Evolutionary conservation across 163 green algal species (phyloP), one percentile per base, ranked within the genome.

Genomic region (Scenedesmus sp.): DNA sequence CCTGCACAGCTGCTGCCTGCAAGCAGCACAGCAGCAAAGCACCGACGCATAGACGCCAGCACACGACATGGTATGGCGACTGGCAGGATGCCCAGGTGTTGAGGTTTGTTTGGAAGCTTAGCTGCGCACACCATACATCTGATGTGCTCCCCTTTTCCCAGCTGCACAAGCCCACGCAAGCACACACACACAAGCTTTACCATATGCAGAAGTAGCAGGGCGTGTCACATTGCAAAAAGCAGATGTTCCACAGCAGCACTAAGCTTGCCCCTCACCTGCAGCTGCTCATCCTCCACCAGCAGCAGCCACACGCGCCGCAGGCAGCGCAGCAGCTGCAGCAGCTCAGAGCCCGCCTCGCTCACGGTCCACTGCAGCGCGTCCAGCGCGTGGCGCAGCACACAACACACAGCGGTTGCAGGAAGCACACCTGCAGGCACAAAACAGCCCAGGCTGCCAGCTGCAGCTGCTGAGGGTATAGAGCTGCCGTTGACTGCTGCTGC

Each of bases 251-350:
- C 34, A 46, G 34, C 34, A 46, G 34, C 34, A 46, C 34, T 46
- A 46, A 46, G 34, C 34, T 46, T 34, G 84, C 60, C 16, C 54
- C 86, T 74, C 77, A 91, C 88, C 88, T 91, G 88, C 59, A 91
- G 79, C 79, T 70, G 10, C 46, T 23, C 13, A 8, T 77, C 57
- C n/a, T 34, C 26, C 59, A 91, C 76, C 13, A 81, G 8, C 34
- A 57, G n/a, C 15, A n/a, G 0, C 89, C 89, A 92, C 23, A 85
- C 64, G n/a, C 64, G 64, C 62, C 82, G 66, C 23, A 84, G 5
- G 54, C 79, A 88, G 59, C 89, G 83, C 82, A 88, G 60, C 89
- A 88, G 60, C 64, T 88, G 62, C 66, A 88, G 16, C 23, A 89
- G 79, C 6, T 88, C 87, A 84, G 56, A 52, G 13, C 87, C 88